Evolutionary conservation across 306 rosid genomes (phyloP), one percentile per base, ranked within the genome.

Genomic region (Dalbergia cochinchinensis): DNA sequence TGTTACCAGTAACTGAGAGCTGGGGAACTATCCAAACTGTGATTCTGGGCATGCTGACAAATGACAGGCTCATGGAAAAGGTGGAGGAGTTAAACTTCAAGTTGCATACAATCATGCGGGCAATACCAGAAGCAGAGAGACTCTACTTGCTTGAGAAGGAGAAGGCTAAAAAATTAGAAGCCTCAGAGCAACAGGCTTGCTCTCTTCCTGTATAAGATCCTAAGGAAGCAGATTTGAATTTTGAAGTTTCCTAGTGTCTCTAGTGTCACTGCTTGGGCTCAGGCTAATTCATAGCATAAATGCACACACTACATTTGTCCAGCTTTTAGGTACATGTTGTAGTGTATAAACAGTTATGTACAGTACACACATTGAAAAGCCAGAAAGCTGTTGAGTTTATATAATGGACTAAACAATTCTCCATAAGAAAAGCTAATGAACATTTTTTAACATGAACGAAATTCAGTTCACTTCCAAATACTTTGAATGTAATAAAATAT

Each of bases 71-170:
- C 54, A 78, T 92, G 83, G 88, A 88, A 69, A 90, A 83, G 83
- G 88, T 92, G 5, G 94, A 94, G 3, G 98, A 94, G 80, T 73
- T 94, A 73, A 92, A 87, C 77, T 63, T 88, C 54, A 94, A 87
- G 87, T 47, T 94, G 82, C 88, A 86, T 20, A 78, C 92, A 58
- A 84, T 92, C 86, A 85, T 94, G 50, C 81, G 77, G 69, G 87
- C 92, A 33, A 78, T 90, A 42, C 98, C 97, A 51, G 98, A 92
- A 69, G 97, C 97, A 10, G 89, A 92, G 85, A 86, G 86, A 71
- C 80, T 88, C 45, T 94, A 94, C 88, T 71, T 89, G 60, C 88
- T 82, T 69, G 94, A 90, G 84, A 94, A 89, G 85, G 92, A 85
- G 66, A 91, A 89, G 76, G 72, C 87, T 6, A 90, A 89, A 85